Conservation (phyloP, 768 basidiomycete genomes). For the Ephemerocybe angulata region DNA sequence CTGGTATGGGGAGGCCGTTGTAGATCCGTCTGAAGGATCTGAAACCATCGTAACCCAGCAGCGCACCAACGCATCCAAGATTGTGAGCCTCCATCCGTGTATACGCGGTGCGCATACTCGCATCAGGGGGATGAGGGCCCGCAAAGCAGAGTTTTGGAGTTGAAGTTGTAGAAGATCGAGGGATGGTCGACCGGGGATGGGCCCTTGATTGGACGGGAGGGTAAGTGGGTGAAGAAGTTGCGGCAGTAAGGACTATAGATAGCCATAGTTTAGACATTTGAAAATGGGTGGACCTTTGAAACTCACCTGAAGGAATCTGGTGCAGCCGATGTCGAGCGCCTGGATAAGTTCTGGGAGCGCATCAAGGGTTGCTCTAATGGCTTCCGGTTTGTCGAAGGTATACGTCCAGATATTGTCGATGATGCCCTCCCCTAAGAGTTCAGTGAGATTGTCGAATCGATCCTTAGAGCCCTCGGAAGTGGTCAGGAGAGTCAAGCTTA, state of each 20-base stretch:
- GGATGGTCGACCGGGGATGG: conserved; percentile 18
- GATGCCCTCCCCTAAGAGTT: conserved; percentile 66
- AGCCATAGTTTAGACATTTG: neutral
- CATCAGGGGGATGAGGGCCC: conserved; percentile 45
- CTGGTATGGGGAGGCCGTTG: neutral
- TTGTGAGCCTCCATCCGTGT: conserved; percentile 58
- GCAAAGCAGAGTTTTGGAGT: conserved; percentile 40
- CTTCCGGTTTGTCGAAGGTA: conserved; percentile 52
- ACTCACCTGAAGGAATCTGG: conserved; percentile 67
- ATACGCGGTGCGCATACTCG: conserved; percentile 55
- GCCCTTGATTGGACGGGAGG: conserved; percentile 14
- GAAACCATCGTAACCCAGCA: conserved; percentile 53
- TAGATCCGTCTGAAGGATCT: neutral
- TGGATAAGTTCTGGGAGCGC: conserved; percentile 54
- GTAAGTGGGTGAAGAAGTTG: conserved; percentile 53
- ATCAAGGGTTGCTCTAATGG: conserved; percentile 61
- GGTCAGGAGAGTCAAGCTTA: conserved; percentile 50
- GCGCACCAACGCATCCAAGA: conserved; percentile 56
- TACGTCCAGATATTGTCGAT: conserved; percentile 75
- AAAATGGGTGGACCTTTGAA: neutral
- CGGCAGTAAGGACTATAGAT: conserved; percentile 49
- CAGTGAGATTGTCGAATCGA: conserved; percentile 64
- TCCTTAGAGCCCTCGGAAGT: conserved; percentile 36
- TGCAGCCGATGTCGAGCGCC: conserved; percentile 57
- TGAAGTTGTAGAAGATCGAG: conserved; percentile 18